Evolutionary conservation across 2,329 filamentous ascomycete genomes (phyloP).

Genomic region (Verticillium nonalfalfae): DNA sequence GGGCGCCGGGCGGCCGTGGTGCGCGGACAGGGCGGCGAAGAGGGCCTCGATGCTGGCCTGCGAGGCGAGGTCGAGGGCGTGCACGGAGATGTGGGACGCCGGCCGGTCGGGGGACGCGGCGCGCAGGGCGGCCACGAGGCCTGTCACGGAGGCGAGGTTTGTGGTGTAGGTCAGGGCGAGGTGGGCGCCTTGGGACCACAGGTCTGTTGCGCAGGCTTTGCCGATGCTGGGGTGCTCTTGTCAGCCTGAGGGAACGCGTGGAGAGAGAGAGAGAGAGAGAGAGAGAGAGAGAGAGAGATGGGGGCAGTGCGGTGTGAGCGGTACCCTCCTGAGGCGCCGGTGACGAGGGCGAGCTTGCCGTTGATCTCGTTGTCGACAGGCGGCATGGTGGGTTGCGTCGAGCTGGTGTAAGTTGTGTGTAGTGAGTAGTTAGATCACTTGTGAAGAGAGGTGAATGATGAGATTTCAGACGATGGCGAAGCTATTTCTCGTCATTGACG

Average conservation of each 20-base stretch:
- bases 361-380: conserved; percentile 35
- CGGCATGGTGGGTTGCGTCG: background rate
- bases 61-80: conserved; percentile 52
- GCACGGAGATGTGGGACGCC: conserved; percentile 36
- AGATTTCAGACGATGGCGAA: too few relatives aligned
- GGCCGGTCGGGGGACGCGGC: conserved; percentile 21
- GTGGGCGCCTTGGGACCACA: conserved; percentile 43
- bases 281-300: too few relatives aligned
- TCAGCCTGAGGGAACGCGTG: conserved; percentile 3
- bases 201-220: conserved; percentile 47
- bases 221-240: conserved; percentile 42
- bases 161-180: conserved; percentile 55
- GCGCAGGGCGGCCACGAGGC: conserved; percentile 34
- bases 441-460: background rate
- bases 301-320: too few relatives aligned
- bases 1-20: conserved; percentile 44
- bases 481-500: background rate
- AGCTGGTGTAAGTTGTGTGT: background rate
- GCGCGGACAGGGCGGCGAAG: conserved; percentile 44
- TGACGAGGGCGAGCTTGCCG: conserved; percentile 51
- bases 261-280: background rate
- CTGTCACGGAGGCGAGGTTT: conserved; percentile 37
- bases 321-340: conserved; percentile 56
- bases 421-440: background rate
- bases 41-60: conserved; percentile 46